Base-by-base conservation (phyloP, 768 basidiomycete species). In the Boletus speciosus region DNA sequence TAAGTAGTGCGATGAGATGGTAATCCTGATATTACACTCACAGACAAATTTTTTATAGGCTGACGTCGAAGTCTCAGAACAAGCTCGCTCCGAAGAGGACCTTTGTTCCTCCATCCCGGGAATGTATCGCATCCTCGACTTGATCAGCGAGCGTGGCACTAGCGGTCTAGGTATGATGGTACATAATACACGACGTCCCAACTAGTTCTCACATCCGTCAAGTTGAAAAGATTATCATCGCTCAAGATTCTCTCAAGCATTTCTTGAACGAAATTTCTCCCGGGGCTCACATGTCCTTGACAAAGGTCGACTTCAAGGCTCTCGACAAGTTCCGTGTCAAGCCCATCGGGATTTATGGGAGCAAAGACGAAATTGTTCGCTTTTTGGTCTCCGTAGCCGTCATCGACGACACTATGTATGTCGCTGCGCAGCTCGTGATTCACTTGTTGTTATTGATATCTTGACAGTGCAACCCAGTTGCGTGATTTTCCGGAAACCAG, bases 151-250 rank as follows among this genome's bases (percentile, higher is more conserved):
- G 51, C 70, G 73, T 55, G 77, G 76, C 8, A 77, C 69, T 34
- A 74, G 79, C 5, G 82, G 81, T 7, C 67, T 83, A 42, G 82
- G 83, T 82, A 64, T 49, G 70, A 35, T 50, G 31, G 10, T 32
- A 4, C 31, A 32, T 7, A 11, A 35, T 16, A 7, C 11, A 31
- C 19, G 25, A 21, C 10, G 4, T 47, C 12, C 34, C 34, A 7
- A 23, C 27, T 44, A 11, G 23, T 14, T 34, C 59, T 58, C 21
- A 60, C 41, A 19, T 27, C 29, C 19, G 4, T 50, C 16, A 55
- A 83, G 83, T 84, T 19, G 83, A 83, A 61, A 86, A 86, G 64
- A 76, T 85, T 44, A 79, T 85, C 61, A 85, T 85, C 34, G 71
- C 72, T 5, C 81, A 83, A 60, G 74, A 76, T 10, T 78, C 79